These are phyloP conservation scores for Phytophthora tentaculata DNA, from an alignment of 352 stramenopile genomes.

Conservation along the genomic window DNA sequence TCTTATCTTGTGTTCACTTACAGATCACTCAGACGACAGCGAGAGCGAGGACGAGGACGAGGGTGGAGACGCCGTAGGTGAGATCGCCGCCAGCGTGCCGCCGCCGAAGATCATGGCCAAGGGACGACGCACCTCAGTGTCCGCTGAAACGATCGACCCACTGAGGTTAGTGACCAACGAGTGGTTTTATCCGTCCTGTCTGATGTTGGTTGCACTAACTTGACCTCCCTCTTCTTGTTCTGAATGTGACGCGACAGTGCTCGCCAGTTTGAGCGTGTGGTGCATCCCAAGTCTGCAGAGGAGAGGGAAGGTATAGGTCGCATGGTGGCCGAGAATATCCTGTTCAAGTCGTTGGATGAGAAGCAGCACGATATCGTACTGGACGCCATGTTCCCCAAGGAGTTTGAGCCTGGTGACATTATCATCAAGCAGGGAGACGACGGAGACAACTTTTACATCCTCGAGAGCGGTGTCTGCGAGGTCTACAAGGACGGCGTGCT, in stretches of 20 bases:
- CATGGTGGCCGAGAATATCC: slow-evolving; percentile 90
- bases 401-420: slow-evolving; percentile 76
- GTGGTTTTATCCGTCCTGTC: slow-evolving; percentile 12
- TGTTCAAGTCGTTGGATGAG: slow-evolving; percentile 91
- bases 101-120: slow-evolving; percentile 76
- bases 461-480: slow-evolving; percentile 92
- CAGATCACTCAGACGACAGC: slow-evolving; percentile 87
- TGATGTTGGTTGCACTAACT: slow-evolving; percentile 16
- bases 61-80: slow-evolving; percentile 73
- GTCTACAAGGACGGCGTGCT: slow-evolving; percentile 91
- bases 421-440: slow-evolving; percentile 93
- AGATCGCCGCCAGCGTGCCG: slow-evolving; percentile 73
- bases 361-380: slow-evolving; percentile 89
- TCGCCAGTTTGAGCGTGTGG: slow-evolving; percentile 81
- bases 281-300: slow-evolving; percentile 86
- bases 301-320: slow-evolving; percentile 77
- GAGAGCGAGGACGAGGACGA: slow-evolving; percentile 90
- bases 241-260: slow-evolving; percentile 47
- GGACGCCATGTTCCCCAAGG: slow-evolving; percentile 88
- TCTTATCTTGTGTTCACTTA: slow-evolving; percentile 8
- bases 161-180: slow-evolving; percentile 51
- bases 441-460: slow-evolving; percentile 96
- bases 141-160: slow-evolving; percentile 86
- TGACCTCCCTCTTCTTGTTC: slow-evolving; percentile 6
- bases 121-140: slow-evolving; percentile 89